Conservation (phyloP, 768 basidiomycete genomes). For the Psilocybe sp. region DNA sequence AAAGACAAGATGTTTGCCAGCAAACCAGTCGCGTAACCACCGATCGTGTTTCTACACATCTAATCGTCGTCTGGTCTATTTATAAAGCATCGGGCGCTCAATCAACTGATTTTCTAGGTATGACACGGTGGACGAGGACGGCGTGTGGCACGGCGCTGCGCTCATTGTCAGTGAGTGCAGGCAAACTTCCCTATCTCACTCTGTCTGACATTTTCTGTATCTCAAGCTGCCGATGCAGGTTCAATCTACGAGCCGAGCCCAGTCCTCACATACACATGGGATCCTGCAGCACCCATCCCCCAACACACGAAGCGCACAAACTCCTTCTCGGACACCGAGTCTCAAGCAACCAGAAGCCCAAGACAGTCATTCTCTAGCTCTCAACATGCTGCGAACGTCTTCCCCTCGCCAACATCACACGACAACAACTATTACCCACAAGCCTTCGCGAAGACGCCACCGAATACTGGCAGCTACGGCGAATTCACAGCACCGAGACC, state of each 20-base stretch:
- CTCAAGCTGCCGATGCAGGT: conserved; percentile 70
- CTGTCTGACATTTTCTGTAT: not conserved
- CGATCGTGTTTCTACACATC: too few relatives aligned
- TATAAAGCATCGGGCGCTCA: not conserved
- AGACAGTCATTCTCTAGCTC: not conserved
- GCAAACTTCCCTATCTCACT: not conserved
- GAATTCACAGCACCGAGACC: conserved; percentile 4
- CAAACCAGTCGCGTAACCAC: too few relatives aligned
- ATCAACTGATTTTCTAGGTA: conserved; percentile 43
- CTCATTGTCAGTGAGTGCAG: conserved; percentile 78
- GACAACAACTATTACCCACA: conserved; percentile 1
- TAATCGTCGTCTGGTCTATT: too few relatives aligned
- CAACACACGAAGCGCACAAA: conserved; percentile 7
- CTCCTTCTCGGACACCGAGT: conserved; percentile 8
- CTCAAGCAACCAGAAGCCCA: not conserved
- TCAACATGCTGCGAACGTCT: not conserved
- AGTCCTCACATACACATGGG: conserved; percentile 68
- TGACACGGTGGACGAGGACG: conserved; percentile 77
- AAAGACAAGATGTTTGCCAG: too few relatives aligned
- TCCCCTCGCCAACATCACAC: not conserved
- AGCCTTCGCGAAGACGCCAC: not conserved
- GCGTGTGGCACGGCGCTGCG: conserved; percentile 85
- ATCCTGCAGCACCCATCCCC: conserved; percentile 43
- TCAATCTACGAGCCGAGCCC: conserved; percentile 78
- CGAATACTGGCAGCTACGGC: not conserved